Conservation (phyloP, 129 eudicot species). For the Artemisia annua region DNA sequence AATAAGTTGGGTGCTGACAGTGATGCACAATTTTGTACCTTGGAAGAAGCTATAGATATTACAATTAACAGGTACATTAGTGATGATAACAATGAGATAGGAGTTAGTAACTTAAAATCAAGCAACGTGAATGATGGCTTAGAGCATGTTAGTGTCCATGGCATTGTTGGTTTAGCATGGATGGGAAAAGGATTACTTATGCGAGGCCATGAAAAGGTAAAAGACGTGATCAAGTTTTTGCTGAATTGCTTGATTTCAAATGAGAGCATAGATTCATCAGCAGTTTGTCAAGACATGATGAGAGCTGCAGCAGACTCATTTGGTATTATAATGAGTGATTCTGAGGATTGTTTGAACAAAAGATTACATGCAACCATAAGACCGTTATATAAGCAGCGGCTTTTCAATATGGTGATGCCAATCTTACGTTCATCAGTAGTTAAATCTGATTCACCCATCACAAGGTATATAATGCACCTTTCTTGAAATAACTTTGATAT, state of each 20-base stretch:
- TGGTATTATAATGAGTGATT: conserved; percentile 73
- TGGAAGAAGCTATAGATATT: conserved; percentile 65
- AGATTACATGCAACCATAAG: conserved; percentile 62
- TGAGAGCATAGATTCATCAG: conserved; percentile 23
- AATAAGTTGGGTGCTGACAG: neutral
- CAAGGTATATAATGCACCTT: conserved; percentile 43
- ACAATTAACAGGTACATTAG: conserved; percentile 33
- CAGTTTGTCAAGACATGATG: conserved; percentile 35
- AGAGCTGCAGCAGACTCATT: conserved; percentile 83
- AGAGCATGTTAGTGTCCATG: conserved; percentile 12
- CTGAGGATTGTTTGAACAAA: conserved; percentile 76
- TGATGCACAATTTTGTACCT: neutral
- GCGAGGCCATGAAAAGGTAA: conserved; percentile 89
- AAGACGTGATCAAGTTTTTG: conserved; percentile 62
- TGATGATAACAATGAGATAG: conserved; percentile 19
- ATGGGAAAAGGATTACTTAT: conserved; percentile 88
- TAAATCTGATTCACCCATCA: conserved; percentile 49
- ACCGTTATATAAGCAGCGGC: conserved; percentile 88
- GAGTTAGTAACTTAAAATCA: conserved; percentile 31
- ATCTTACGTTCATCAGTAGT: conserved; percentile 47
- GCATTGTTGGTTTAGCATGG: conserved; percentile 78
- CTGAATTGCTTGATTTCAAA: conserved; percentile 47
- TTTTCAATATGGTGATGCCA: conserved; percentile 72
- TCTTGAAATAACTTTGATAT: neutral
- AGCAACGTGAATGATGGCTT: conserved; percentile 13